Base-by-base conservation (phyloP, 2,329 filamentous ascomycete species). In the Fusarium decemcellulare region DNA sequence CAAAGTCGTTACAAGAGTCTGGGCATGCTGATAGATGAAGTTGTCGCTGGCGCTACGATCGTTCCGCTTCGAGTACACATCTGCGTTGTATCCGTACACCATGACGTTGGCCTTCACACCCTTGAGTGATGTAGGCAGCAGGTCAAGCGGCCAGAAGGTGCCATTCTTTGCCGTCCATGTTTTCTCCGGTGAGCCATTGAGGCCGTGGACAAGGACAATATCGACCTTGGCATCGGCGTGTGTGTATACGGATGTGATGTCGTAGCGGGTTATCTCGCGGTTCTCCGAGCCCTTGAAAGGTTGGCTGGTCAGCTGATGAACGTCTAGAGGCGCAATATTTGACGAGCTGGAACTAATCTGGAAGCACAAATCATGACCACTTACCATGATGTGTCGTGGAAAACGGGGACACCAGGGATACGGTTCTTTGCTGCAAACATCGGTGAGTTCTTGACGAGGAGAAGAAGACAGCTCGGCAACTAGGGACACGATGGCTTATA, bases 71-170 rank as follows among this genome's bases (percentile, higher is more conserved):
- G 83, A 83, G 71, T 85, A 86, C 27, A 88, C 85, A 61, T 92
- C 90, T 27, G 91, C 91, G 76, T 94, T 92, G 76, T 93, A 94
- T 27, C 92, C 92, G 74, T 93, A 93, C 1, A 91, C 90, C 57
- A 93, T 79, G 18, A 94, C 82, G 54, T 92, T 89, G 55, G 90
- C 90, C 27, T 86, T 86, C 11, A 83, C 82, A 10, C 83, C 81
- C 56, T 83, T 85, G 15, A 93, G 81, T 3, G 90, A 85, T 1
- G 80, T 76, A 0, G 92, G 91, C 2, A 94, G 83, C 14, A 94
- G 84, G 65, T 93, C 88, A 12, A 84, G 80, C 0, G 92, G 92
- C 92, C 92, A 94, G 79, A 91, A 93, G 32, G 88, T 82, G 40
- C 84, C 85, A 65, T 88, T 85, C 67, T 79, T 80, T 16, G 85